These are phyloP conservation scores for Fusarium algeriense DNA, from an alignment of 2,329 filamentous ascomycete species.

Conservation along the genomic window DNA sequence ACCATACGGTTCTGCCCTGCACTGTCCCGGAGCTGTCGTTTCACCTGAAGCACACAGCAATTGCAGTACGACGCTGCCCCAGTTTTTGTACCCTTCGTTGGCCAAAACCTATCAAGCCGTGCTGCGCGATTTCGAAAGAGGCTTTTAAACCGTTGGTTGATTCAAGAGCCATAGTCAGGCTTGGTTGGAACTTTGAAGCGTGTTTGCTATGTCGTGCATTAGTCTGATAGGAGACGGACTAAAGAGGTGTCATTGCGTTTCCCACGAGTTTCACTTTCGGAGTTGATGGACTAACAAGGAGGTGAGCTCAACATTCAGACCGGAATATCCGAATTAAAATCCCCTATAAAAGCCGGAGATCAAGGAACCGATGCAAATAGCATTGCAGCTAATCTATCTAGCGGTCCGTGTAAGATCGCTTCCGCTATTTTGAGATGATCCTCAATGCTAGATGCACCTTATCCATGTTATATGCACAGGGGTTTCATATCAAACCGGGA, in stretches of 20 bases:
- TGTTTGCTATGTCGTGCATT: slow-evolving; percentile 24
- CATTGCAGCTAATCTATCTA: slow-evolving; percentile 6
- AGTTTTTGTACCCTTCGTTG: slow-evolving; percentile 15
- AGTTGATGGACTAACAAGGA: not conserved
- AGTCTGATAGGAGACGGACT: not conserved
- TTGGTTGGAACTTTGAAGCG: slow-evolving; percentile 1
- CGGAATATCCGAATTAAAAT: slow-evolving; percentile 20
- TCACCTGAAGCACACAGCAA: slow-evolving; percentile 34
- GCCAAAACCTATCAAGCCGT: slow-evolving; percentile 23
- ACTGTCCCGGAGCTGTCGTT: slow-evolving; percentile 32
- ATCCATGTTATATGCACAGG: slow-evolving; percentile 19
- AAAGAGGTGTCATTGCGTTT: slow-evolving; percentile 13
- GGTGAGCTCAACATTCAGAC: slow-evolving; percentile 22
- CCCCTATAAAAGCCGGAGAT: slow-evolving; percentile 3
- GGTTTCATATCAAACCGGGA: slow-evolving; percentile 14
- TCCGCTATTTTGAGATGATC: slow-evolving; percentile 20
- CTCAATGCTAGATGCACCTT: slow-evolving; percentile 25
- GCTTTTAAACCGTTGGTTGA: slow-evolving; percentile 6
- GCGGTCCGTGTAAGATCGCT: slow-evolving; percentile 25
- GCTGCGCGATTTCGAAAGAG: slow-evolving; percentile 5
- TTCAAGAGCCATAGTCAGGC: not conserved
- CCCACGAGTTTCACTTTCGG: slow-evolving; percentile 11
- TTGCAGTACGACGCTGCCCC: slow-evolving; percentile 27
- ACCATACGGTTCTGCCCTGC: slow-evolving; percentile 10
- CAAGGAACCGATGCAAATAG: slow-evolving; percentile 9